These are phyloP conservation scores for Alternaria viburni DNA, from an alignment of 2,329 filamentous ascomycete species.

Conservation along the genomic window DNA sequence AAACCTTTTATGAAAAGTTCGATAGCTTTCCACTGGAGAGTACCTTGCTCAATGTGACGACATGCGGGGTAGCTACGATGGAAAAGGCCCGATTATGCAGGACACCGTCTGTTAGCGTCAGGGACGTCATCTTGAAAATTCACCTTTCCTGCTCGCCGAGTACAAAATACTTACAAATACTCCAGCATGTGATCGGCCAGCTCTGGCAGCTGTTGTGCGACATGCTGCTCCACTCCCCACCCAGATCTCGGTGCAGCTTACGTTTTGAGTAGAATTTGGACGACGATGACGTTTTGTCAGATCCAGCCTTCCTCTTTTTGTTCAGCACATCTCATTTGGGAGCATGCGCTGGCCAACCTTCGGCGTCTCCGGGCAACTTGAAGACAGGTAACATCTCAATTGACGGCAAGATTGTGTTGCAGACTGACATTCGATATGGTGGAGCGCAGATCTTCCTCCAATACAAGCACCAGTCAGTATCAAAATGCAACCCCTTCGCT, in stretches of 20 bases:
- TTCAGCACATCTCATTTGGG: neutral
- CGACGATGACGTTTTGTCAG: neutral
- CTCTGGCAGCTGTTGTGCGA: neutral
- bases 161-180: neutral
- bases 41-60: neutral
- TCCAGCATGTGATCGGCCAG: neutral
- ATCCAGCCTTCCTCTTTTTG: neutral
- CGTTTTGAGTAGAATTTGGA: neutral
- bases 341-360: neutral
- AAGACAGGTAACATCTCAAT: neutral
- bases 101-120: neutral
- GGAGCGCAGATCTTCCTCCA: neutral
- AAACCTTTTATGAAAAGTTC: neutral
- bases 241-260: neutral
- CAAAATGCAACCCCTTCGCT: neutral
- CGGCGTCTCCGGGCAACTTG: neutral
- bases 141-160: neutral
- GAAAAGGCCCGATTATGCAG: conserved; percentile 7
- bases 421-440: neutral
- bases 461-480: neutral
- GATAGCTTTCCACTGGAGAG: neutral
- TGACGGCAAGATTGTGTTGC: neutral
- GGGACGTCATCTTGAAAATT: neutral
- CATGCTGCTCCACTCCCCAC: neutral
- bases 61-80: conserved; percentile 7